Conservation (phyloP, 2,329 filamentous ascomycete species). For the Trichoderma aggressivum region DNA sequence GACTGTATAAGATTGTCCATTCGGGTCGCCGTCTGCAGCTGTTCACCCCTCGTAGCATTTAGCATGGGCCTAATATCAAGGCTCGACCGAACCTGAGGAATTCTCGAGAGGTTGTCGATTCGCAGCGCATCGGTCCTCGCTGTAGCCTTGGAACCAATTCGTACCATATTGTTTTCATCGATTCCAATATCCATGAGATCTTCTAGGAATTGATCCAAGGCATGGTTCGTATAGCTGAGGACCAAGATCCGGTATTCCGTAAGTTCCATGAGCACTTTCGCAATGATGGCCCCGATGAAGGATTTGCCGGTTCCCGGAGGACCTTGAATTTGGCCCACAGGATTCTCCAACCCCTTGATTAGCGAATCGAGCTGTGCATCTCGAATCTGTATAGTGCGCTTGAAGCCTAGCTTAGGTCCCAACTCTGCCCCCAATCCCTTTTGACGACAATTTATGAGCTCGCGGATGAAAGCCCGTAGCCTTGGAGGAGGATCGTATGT, state of each 20-base stretch:
- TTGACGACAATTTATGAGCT: background rate
- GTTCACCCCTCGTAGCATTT: background rate
- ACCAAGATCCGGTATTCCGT: conserved; percentile 57
- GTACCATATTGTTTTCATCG: conserved; percentile 46
- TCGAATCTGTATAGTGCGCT: conserved; percentile 23
- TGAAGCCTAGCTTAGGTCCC: conserved; percentile 24
- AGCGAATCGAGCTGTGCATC: conserved; percentile 55
- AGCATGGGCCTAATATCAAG: background rate
- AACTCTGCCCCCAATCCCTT: conserved; percentile 13
- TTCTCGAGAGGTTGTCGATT: conserved; percentile 40
- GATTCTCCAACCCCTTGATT: conserved; percentile 48
- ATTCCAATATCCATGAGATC: conserved; percentile 62
- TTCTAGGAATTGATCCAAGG: conserved; percentile 56
- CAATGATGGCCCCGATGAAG: conserved; percentile 64
- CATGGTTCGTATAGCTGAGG: conserved; percentile 63
- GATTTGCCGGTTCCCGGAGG: conserved; percentile 77
- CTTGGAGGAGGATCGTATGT: conserved; percentile 15
- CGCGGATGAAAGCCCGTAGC: conserved; percentile 8
- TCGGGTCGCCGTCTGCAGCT: background rate
- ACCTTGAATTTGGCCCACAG: conserved; percentile 64
- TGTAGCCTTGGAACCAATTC: conserved; percentile 60
- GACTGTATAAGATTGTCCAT: background rate
- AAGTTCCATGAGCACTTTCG: conserved; percentile 51
- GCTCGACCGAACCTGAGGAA: background rate
- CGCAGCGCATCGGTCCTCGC: conserved; percentile 45